Base-by-base conservation (phyloP, 148 eudicot genomes). In the Chenopodium quinoa region DNA sequence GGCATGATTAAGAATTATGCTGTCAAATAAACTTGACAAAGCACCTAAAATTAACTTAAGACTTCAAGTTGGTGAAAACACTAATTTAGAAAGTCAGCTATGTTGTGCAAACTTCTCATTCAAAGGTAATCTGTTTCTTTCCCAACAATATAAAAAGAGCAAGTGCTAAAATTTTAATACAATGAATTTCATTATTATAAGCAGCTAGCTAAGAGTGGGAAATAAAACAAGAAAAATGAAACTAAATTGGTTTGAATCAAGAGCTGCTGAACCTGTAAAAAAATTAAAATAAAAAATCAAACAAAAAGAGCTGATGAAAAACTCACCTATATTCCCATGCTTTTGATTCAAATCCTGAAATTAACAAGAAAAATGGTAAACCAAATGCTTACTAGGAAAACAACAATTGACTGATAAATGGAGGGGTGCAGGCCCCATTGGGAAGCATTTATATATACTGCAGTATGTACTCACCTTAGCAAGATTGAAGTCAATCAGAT, bases 401-500 rank as follows among this genome's bases (percentile, higher is more conserved):
- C 40, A 76, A 11, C 48, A 31, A 44, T 9, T 11, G 25, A 52
- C 52, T 25, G 16, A 23, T 32, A 7, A 65, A 56, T 29, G 34
- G 9, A 44, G 4, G 27, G 11, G 8, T 44, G 20, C 20, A 29
- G 69, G 47, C 32, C 63, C 50, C 40, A 34, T 19, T 29, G 16
- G 16, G 27, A 62, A n/a, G 48, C 31, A 12, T 67, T 32, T 19
- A 48, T 20, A 71, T 20, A 71, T 71, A 73, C 13, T 47, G 76
- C 20, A 74, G 70, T 65, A 27, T 27, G 27, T 27, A 75, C 92
- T 88, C 73, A 92, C 99, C 97, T 86, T 81, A 76, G 99, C 97
- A 66, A 96, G 97, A 85, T 96, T 96, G 88, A 96, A 96, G 88
- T 96, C 99, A 68, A 93, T 92, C 80, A 96, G 87, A 88, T 81